Evolutionary conservation across 208 protist species (phyloP), one percentile per base, ranked within the genome.

Genomic region (Ichthyophonus hoferi): DNA sequence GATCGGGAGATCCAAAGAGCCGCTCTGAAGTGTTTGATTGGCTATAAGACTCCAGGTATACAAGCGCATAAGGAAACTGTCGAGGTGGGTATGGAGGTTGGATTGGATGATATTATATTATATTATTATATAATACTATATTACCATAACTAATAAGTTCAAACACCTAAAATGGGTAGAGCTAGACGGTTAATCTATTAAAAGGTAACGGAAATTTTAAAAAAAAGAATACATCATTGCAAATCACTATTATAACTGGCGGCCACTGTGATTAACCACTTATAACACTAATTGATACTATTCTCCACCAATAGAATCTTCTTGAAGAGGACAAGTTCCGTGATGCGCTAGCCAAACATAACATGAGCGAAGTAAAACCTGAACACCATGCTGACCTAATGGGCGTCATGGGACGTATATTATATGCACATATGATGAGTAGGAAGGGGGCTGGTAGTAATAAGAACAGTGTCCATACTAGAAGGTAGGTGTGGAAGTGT

Each of bases 301-400:
- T n/a, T n/a, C n/a, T n/a, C 7, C 50, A 67, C 50, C 7, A 7
- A 67, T 35, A 41, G 0, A 37, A 58, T 85, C 34, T 90, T 1
- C 14, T 35, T 1, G 42, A 86, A 40, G 88, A 90, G 0, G 39
- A 76, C 1, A 79, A 37, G 35, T 90, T 90, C 43, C 79, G 88
- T 40, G 79, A 87, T n/a, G 58, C 14, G 1, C 79, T 90, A 42
- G 81, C 40, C 81, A 85, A 38, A 58, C 24, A 42, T 7, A 7
- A 67, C 3, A 38, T 33, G 33, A 31, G 12, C 2, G 7, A 12
- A 0, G 82, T 90, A 42, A 24, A 7, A 42, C 1, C 2, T 2
- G 88, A 90, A 40, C 88, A 90, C 50, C 79, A 79, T n/a, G 34
- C 33, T 24, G 79, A 17, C 33, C 79, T 90, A n/a, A 39, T 90